phyloP scores from a whole-genome alignment of 2,329 filamentous ascomycete species.

The Neopestalotiopsis clavispora region DNA sequence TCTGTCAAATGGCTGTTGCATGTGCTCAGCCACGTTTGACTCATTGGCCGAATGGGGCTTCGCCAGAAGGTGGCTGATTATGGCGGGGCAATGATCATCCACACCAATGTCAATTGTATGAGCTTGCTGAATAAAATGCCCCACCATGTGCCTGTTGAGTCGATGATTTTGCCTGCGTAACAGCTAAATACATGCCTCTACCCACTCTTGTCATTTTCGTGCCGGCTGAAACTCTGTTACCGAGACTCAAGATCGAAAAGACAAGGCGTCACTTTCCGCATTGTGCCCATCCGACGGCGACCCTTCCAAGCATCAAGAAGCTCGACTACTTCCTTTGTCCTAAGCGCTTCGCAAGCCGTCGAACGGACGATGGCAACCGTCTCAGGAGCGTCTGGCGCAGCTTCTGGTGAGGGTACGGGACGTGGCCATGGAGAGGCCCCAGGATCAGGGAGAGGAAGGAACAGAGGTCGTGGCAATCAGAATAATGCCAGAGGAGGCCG shows the following conservation, averaged over 20 bases:
- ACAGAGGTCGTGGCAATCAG: constrained; percentile 46
- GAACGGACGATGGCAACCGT: constrained; percentile 11
- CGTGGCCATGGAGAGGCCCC: constrained; percentile 37
- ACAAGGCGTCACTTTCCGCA: background rate
- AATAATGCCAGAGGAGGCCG: constrained; percentile 45
- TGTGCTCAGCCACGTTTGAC: background rate
- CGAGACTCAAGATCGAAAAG: background rate
- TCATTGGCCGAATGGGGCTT: background rate
- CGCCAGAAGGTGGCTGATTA: background rate
- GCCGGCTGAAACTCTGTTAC: background rate
- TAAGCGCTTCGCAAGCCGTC: background rate
- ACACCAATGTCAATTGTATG: constrained; percentile 1
- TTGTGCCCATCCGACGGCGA: background rate
- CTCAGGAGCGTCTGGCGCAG: background rate
- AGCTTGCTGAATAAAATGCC: constrained; percentile 2
- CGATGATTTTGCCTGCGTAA: background rate
- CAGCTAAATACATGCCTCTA: background rate
- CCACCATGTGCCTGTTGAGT: background rate
- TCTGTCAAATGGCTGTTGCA: background rate
- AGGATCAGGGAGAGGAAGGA: constrained; percentile 40
- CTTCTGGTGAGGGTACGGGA: constrained; percentile 22
- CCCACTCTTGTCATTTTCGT: background rate
- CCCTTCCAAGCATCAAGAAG: background rate
- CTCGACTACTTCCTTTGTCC: background rate
- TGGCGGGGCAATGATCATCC: constrained; percentile 6